phyloP scores from a whole-genome alignment of 2,329 filamentous ascomycete species.

The Cadophora luteo-olivacea region DNA sequence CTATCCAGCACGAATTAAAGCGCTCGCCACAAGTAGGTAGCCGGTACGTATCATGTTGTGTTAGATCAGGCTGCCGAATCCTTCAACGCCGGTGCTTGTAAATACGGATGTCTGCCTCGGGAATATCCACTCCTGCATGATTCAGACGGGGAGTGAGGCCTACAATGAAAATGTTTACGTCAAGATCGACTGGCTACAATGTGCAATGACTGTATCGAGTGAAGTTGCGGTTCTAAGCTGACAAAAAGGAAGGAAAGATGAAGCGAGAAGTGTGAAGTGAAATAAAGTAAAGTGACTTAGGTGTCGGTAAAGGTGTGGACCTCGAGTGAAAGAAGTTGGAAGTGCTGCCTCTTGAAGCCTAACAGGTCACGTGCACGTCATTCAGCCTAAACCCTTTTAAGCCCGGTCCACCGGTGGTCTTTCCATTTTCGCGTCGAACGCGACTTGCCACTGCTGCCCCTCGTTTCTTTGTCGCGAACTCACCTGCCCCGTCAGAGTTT shows the following conservation, averaged over 20 bases:
- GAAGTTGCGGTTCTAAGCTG: background rate
- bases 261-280: background rate
- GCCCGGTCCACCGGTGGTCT: background rate
- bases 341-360: background rate
- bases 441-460: slow-evolving; percentile 2
- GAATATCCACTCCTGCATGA: background rate
- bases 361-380: background rate
- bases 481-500: background rate
- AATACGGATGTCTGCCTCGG: slow-evolving; percentile 17
- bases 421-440: background rate
- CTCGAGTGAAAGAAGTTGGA: background rate
- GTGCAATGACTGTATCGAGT: background rate
- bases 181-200: too few relatives aligned
- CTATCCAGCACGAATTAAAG: background rate
- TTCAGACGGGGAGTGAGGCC: background rate
- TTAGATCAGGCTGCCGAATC: slow-evolving; percentile 3
- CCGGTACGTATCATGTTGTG: background rate
- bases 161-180: too few relatives aligned
- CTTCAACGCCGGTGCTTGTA: background rate
- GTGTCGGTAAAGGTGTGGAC: background rate
- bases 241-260: background rate
- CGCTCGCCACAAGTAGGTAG: background rate
- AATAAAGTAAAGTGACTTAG: background rate
- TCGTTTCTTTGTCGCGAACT: slow-evolving; percentile 19
- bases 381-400: background rate